phyloP scores from a whole-genome alignment of 2,329 filamentous ascomycete species.

The Fusarium verrucosum region DNA sequence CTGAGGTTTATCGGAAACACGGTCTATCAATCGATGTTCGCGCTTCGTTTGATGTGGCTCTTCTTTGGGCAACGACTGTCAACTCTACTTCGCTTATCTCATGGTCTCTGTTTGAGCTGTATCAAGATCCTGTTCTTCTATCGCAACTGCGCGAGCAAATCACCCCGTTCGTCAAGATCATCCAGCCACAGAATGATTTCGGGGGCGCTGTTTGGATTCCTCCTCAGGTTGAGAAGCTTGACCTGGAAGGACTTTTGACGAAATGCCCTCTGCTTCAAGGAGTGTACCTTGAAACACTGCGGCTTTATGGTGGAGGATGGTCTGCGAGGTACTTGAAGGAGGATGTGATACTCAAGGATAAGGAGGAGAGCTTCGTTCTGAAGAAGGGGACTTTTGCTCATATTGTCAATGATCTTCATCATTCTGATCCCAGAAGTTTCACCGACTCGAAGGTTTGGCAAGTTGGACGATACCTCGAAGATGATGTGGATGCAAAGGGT shows the following conservation, averaged over 20 bases:
- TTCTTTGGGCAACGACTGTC: slow-evolving; percentile 52
- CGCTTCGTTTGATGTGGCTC: slow-evolving; percentile 48
- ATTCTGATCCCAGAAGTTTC: slow-evolving; percentile 49
- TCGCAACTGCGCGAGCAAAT: slow-evolving; percentile 53
- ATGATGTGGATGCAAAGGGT: slow-evolving; percentile 39
- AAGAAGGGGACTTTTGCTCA: slow-evolving; percentile 51
- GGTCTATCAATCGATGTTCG: slow-evolving; percentile 46
- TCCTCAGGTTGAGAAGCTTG: slow-evolving; percentile 47
- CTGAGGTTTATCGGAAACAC: slow-evolving; percentile 45
- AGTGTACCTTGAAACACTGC: slow-evolving; percentile 53
- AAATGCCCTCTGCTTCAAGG: slow-evolving; percentile 53
- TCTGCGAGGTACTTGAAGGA: slow-evolving; percentile 46
- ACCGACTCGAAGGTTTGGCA: slow-evolving; percentile 50
- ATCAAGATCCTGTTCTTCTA: slow-evolving; percentile 51
- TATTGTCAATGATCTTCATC: slow-evolving; percentile 47
- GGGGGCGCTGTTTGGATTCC: slow-evolving; percentile 50
- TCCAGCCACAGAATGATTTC: slow-evolving; percentile 51
- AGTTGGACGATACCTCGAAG: slow-evolving; percentile 47
- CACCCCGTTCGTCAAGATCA: slow-evolving; percentile 44
- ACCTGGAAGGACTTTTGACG: slow-evolving; percentile 49
- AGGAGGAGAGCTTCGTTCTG: slow-evolving; percentile 44
- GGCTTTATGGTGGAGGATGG: slow-evolving; percentile 51
- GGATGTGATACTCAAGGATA: slow-evolving; percentile 47
- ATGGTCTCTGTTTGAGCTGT: slow-evolving; percentile 56
- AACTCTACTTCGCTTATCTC: slow-evolving; percentile 51